Evolutionary conservation across 371 early-diverging fungal species (phyloP).

Genomic region (Cokeromyces recurvatus): DNA sequence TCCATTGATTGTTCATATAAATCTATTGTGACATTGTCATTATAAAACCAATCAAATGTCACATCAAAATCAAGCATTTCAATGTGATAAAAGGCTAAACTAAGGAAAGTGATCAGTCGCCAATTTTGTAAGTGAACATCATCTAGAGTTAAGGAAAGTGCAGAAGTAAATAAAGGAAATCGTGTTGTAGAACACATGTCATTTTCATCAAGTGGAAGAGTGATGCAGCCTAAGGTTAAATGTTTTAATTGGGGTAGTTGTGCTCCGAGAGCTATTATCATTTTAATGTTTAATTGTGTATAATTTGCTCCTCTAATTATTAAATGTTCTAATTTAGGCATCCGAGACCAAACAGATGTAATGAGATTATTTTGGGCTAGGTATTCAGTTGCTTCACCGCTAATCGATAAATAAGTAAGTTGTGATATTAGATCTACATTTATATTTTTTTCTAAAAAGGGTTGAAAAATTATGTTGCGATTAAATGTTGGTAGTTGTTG

Average conservation of each 20-base stretch:
- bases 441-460: background rate
- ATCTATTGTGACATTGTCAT: conserved; percentile 19
- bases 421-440: conserved; percentile 4
- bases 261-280: conserved; percentile 20
- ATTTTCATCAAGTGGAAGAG: conserved; percentile 11
- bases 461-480: conserved; percentile 3
- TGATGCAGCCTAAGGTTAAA: conserved; percentile 13
- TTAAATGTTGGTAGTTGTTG: conserved; percentile 9
- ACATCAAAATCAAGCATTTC: conserved; percentile 20
- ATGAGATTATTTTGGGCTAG: conserved; percentile 5
- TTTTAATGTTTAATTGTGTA: conserved; percentile 9
- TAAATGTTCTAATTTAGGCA: conserved; percentile 13
- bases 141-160: conserved; percentile 10
- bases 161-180: conserved; percentile 15
- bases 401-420: conserved; percentile 16
- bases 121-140: conserved; percentile 20
- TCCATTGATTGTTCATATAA: conserved; percentile 19
- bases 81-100: conserved; percentile 21
- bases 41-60: conserved; percentile 25
- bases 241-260: conserved; percentile 15
- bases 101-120: conserved; percentile 19
- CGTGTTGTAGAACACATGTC: conserved; percentile 16
- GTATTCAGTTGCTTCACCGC: conserved; percentile 7
- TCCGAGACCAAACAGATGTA: conserved; percentile 12
- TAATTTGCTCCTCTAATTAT: conserved; percentile 9